Percentiles rank a stretch among this genome's conserved stretches.
Evolutionary conservation across 108 stramenopile species (phyloP).

Genomic region (Chaetoceros tenuissimus): DNA sequence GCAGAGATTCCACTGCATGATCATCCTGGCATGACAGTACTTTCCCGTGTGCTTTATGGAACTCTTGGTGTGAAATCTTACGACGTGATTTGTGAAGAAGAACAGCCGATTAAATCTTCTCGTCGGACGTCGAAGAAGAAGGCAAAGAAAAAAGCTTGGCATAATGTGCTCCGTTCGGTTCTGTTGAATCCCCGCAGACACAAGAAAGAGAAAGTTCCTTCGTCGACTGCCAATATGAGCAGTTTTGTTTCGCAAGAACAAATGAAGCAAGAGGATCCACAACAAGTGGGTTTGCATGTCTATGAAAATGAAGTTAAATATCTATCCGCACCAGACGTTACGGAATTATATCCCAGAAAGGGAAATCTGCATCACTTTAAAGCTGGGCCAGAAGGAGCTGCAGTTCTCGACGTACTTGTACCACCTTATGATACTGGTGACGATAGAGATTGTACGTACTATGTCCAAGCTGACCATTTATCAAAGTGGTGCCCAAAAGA

Average conservation of each 20-base stretch:
- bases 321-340: conserved; percentile 61
- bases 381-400: conserved; percentile 83
- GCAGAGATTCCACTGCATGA: conserved; percentile 89
- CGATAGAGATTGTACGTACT: conserved; percentile 89
- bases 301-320: conserved; percentile 30
- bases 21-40: conserved; percentile 91
- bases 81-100: conserved; percentile 44
- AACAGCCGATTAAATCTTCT: not conserved
- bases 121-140: not conserved
- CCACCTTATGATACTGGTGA: conserved; percentile 85
- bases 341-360: conserved; percentile 63
- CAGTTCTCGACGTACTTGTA: conserved; percentile 86
- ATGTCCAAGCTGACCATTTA: conserved; percentile 27
- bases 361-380: conserved; percentile 91
- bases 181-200: no score
- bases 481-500: not conserved
- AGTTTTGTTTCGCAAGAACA: not conserved
- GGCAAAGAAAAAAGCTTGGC: not conserved
- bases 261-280: not conserved
- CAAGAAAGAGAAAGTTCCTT: not conserved
- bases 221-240: not conserved
- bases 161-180: no score
- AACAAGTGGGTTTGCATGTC: conserved; percentile 4
- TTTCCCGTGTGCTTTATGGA: conserved; percentile 84
- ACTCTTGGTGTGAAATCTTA: conserved; percentile 62